Conservation (phyloP, 257 asterid species). For the Fraxinus anomala region DNA sequence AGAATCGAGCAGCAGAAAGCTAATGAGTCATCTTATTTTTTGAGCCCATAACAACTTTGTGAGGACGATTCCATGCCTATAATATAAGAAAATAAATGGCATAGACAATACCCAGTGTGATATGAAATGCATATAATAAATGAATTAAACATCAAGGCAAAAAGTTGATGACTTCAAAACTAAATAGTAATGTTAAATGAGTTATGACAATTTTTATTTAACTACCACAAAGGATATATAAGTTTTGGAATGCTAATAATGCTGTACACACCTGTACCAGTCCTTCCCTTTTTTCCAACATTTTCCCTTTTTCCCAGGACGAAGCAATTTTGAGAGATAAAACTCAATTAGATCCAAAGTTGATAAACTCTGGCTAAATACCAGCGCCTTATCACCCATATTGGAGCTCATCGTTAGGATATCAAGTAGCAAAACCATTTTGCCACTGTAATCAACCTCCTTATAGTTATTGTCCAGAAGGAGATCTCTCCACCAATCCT, state of each 20-base stretch:
- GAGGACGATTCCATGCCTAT: neutral
- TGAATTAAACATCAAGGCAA: neutral
- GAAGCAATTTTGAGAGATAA: slow-evolving; percentile 78
- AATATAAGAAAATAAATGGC: neutral
- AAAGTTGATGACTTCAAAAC: slow-evolving; percentile 6
- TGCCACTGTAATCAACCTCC: slow-evolving; percentile 83
- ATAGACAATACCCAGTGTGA: neutral
- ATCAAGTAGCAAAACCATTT: slow-evolving; percentile 92
- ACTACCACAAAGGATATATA: slow-evolving; percentile 2
- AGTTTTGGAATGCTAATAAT: slow-evolving; percentile 22
- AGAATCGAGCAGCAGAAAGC: neutral
- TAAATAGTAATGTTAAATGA: slow-evolving; percentile 14
- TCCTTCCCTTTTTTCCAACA: slow-evolving; percentile 93
- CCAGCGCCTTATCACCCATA: slow-evolving; percentile 89
- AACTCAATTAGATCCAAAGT: slow-evolving; percentile 86
- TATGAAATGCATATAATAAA: neutral
- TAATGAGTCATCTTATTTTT: neutral
- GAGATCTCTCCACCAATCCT: slow-evolving; percentile 99
- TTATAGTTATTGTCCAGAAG: slow-evolving; percentile 60
- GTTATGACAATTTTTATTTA: neutral
- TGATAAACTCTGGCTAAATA: slow-evolving; percentile 86
- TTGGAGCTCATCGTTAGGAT: slow-evolving; percentile 78
- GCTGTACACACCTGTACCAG: slow-evolving; percentile 82
- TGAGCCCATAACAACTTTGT: slow-evolving; percentile 2
- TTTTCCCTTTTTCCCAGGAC: slow-evolving; percentile 71